Conservation (phyloP, 441 rosid species). For the Pelargonium australe region DNA sequence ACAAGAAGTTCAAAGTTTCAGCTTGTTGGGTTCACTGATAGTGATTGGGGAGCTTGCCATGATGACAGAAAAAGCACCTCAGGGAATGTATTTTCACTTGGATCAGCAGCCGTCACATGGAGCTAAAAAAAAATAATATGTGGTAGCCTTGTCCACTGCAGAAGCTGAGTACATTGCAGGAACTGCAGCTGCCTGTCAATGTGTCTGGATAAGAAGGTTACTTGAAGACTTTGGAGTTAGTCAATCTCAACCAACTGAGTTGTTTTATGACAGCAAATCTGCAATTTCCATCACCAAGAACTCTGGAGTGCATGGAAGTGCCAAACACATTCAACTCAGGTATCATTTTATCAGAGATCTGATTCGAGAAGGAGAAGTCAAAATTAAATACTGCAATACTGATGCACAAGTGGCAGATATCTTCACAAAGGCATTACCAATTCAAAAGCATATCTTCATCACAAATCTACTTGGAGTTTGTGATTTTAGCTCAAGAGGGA, state of each 20-base stretch:
- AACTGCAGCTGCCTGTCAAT: neutral
- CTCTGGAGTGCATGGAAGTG: neutral
- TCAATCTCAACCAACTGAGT: neutral
- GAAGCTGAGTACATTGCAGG: neutral
- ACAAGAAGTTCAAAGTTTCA: neutral
- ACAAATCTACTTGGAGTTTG: neutral
- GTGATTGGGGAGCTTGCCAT: neutral
- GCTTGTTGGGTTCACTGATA: neutral
- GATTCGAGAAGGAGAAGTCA: neutral
- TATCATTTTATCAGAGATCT: neutral
- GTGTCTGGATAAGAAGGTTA: neutral
- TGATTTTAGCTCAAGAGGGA: conserved; percentile 10
- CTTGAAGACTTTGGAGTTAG: neutral
- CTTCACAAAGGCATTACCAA: neutral
- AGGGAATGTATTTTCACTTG: neutral
- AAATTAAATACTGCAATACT: neutral
- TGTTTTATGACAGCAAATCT: neutral
- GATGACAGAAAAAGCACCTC: neutral
- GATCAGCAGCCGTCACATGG: neutral
- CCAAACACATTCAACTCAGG: neutral
- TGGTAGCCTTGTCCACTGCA: neutral
- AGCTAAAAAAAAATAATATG: too few species aligned
- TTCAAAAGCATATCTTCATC: neutral
- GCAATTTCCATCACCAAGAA: neutral
- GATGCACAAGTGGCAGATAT: conserved; percentile 6